These are phyloP conservation scores for Curvularia sp. DNA, from an alignment of 2,329 filamentous ascomycete genomes.

Conservation along the genomic window DNA sequence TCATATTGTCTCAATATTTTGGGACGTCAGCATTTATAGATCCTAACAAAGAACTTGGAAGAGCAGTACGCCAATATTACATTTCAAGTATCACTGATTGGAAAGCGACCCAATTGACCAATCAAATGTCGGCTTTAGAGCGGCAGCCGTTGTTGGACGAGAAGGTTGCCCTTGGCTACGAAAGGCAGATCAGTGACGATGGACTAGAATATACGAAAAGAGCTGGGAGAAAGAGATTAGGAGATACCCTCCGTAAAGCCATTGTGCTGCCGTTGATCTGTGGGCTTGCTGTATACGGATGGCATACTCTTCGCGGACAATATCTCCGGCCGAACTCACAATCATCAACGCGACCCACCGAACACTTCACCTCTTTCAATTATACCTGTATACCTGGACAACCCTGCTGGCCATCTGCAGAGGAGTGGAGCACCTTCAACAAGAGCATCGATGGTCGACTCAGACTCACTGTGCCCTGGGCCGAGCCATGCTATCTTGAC, in stretches of 20 bases:
- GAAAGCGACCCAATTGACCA: background rate
- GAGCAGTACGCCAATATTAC: background rate
- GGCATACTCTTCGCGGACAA: conserved; percentile 7
- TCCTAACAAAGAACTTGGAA: background rate
- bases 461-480: conserved; percentile 42
- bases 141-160: conserved; percentile 24
- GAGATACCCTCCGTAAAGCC: conserved; percentile 4
- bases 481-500: conserved; percentile 39
- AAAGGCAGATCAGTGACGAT: conserved; percentile 1
- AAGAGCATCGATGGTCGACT: conserved; percentile 42
- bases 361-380: conserved; percentile 21
- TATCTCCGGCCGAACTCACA: background rate
- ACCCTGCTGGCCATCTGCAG: conserved; percentile 45
- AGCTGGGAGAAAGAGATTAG: background rate
- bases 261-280: conserved; percentile 17
- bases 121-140: conserved; percentile 23
- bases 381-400: conserved; percentile 49
- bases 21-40: background rate
- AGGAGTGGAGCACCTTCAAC: conserved; percentile 45
- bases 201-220: background rate
- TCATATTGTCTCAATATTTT: background rate
- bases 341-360: background rate
- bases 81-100: background rate
- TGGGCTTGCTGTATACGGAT: conserved; percentile 13
- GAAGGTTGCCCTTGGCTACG: conserved; percentile 19